Evolutionary conservation across 768 basidiomycete genomes (phyloP).

Genomic region (Lactarius evosmus): DNA sequence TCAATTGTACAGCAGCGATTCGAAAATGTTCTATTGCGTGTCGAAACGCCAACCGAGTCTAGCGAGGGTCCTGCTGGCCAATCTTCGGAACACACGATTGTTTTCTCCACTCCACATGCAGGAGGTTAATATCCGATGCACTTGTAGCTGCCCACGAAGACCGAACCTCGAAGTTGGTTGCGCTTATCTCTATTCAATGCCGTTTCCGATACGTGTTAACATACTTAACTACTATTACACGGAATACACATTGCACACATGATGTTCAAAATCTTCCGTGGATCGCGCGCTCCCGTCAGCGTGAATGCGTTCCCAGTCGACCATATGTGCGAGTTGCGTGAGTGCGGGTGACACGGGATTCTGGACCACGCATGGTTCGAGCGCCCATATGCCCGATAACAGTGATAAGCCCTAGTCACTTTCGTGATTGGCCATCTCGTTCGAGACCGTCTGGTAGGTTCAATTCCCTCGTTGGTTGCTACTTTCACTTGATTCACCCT

Average conservation of each 20-base stretch:
- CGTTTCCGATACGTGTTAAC: not conserved
- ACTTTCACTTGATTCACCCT: not conserved
- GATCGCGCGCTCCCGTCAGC: not conserved
- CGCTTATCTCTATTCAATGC: not conserved
- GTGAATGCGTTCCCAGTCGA: constrained; percentile 1
- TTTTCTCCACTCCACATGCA: constrained; percentile 13
- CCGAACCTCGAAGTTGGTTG: not conserved
- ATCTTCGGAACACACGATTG: constrained; percentile 15
- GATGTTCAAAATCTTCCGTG: not conserved
- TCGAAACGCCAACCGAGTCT: constrained; percentile 10
- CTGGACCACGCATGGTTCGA: not conserved
- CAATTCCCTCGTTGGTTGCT: constrained; percentile 1
- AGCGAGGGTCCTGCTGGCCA: constrained; percentile 11
- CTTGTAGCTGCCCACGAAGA: not conserved
- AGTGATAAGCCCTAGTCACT: constrained; percentile 1
- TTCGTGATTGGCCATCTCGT: not conserved
- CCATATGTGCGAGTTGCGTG: constrained; percentile 11
- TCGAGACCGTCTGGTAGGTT: not conserved
- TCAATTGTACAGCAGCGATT: constrained; percentile 14
- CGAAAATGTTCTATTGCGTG: constrained; percentile 6
- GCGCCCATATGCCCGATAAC: constrained; percentile 14
- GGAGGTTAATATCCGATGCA: not conserved
- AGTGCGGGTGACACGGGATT: not conserved
- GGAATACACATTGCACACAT: not conserved
- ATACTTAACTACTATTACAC: not conserved